A percentile compares a stretch with the other conserved stretches of the same genome.
phyloP scores from a whole-genome alignment of 139 green algal species.

The Coelastrella sp. region DNA sequence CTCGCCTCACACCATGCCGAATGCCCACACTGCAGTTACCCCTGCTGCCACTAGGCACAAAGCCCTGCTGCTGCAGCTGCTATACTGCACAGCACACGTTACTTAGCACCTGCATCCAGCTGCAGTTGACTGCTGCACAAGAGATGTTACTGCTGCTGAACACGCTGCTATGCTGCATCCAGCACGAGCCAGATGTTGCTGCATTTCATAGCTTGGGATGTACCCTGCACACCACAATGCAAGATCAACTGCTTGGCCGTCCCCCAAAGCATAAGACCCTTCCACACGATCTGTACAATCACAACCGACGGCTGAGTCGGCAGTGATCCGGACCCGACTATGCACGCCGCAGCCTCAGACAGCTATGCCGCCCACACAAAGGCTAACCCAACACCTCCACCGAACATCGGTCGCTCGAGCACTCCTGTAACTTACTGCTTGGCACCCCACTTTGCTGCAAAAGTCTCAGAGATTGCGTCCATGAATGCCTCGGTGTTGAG shows the following conservation, averaged over 20 bases:
- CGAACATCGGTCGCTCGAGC: not conserved
- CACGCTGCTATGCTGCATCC: not conserved
- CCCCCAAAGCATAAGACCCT: no score
- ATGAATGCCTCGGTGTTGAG: slow-evolving; percentile 96
- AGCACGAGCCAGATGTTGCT: not conserved
- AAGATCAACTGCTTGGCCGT: not conserved
- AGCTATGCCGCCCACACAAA: not conserved
- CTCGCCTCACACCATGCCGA: no score
- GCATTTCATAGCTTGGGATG: not conserved
- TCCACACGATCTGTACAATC: no score
- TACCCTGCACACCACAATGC: not conserved
- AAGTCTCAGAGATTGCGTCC: slow-evolving; percentile 82
- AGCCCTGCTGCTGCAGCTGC: no score
- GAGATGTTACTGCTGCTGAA: not conserved
- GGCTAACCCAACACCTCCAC: not conserved
- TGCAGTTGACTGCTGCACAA: no score
- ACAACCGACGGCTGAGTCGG: no score
- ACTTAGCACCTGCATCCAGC: no score
- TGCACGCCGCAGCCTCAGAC: no score
- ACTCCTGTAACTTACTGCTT: not conserved
- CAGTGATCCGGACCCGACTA: no score
- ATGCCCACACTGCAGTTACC: no score
- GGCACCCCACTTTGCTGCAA: slow-evolving; percentile 42
- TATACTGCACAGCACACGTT: no score
- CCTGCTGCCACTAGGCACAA: no score